These are phyloP conservation scores for Quercus bicolor DNA, from an alignment of 306 rosid species.

Conservation along the genomic window DNA sequence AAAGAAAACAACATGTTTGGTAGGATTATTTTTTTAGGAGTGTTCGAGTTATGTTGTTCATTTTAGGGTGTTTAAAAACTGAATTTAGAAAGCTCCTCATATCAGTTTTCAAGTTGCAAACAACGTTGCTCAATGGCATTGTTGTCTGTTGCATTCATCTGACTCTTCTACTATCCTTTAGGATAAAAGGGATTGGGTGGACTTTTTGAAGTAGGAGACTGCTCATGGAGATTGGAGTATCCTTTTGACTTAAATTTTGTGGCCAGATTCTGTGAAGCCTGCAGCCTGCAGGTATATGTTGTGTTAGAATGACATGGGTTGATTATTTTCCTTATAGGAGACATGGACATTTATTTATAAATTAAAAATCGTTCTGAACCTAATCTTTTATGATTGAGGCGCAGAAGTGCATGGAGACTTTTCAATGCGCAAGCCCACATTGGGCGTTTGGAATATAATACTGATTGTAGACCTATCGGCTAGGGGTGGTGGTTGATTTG, in stretches of 20 bases:
- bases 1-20: too few species aligned
- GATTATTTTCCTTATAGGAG: background rate
- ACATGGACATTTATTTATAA: background rate
- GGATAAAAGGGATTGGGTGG: constrained; percentile 1
- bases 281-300: background rate
- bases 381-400: background rate
- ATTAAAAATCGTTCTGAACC: background rate
- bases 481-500: background rate
- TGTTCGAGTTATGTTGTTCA: too few species aligned
- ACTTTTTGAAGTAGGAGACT: background rate
- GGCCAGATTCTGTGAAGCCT: background rate
- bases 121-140: too few species aligned
- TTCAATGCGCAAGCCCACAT: background rate
- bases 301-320: background rate
- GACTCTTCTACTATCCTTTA: constrained; percentile 11
- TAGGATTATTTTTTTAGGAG: too few species aligned
- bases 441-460: background rate
- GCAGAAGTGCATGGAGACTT: background rate
- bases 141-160: background rate
- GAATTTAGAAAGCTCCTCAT: too few species aligned
- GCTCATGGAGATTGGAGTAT: background rate
- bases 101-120: too few species aligned
- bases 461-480: background rate
- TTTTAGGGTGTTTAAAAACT: too few species aligned
- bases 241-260: background rate